Base-by-base conservation (phyloP, 305 asterid genomes). In the Fraxinus albicans region DNA sequence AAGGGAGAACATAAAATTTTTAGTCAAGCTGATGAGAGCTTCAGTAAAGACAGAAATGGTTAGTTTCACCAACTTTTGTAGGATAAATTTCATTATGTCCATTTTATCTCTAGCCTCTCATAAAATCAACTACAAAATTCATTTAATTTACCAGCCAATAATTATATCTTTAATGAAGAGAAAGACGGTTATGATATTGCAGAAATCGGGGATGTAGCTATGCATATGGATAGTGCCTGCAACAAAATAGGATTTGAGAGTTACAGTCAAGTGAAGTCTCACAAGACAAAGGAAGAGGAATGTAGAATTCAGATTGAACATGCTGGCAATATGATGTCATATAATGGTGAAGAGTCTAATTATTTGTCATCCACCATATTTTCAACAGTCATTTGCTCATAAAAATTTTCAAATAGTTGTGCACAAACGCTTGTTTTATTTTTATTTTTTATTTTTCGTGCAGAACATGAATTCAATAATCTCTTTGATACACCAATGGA, bases 381-480 rank as follows among this genome's bases (percentile, higher is more conserved):
- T 63, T 58, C 69, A 21, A 15, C 69, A 50, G 29, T 40, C 67
- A 38, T 73, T 83, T 35, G 65, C 77, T 38, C 6, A 65, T 25
- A 65, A 76, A 1, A 33, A 34, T 47, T 81, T 60, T 40, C 9
- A 19, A 29, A 76, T 63, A 23, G 29, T 74, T 53, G 10, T 67
- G 17, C 73, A 70, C 73, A 23, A 38, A 25, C n/a, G 33, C 21
- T 65, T 82, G 38, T 80, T 35, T 77, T 81, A 23, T 36, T 69
- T 21, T 17, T 47, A 25, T 55, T 40, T 35, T 83, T 76, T 53
- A 35, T 17, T 67, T 69, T 29, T 17, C 4, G 8, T 88, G 86
- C 88, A 86, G 92, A 80, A 76, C 38, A 77, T 80, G 88, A 85
- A 82, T 82, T 85, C 75, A 81, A 60, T 73, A 82, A 80, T 83